Conservation (phyloP, 305 asterid genomes). For the Plantago coronopus region DNA sequence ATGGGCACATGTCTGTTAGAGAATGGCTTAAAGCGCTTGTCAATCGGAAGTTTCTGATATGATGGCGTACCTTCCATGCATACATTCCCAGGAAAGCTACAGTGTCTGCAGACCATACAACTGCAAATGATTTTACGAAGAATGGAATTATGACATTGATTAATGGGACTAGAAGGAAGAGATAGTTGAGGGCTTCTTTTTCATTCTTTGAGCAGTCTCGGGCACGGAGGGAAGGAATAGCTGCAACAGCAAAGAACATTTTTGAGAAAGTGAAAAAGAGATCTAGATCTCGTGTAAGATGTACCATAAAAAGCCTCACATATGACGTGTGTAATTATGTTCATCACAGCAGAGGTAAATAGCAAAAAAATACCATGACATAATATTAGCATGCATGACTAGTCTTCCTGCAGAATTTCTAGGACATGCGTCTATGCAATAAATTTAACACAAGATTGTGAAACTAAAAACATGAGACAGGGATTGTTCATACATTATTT, state of each 20-base stretch:
- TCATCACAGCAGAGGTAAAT: too few relatives aligned
- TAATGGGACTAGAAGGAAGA: slow-evolving; percentile 72
- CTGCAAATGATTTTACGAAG: slow-evolving; percentile 87
- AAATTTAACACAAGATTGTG: too few relatives aligned
- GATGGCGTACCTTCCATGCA: slow-evolving; percentile 79
- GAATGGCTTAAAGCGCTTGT: not conserved
- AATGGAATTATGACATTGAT: slow-evolving; percentile 74
- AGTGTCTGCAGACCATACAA: slow-evolving; percentile 87
- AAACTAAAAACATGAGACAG: too few relatives aligned
- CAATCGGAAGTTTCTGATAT: not conserved
- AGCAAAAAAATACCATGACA: too few relatives aligned
- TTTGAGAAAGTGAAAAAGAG: slow-evolving; percentile 7
- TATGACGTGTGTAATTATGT: too few relatives aligned
- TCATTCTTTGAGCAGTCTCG: slow-evolving; percentile 96
- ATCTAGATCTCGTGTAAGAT: not conserved
- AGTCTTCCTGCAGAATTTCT: too few relatives aligned
- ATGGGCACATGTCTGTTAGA: not conserved
- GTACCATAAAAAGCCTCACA: not conserved
- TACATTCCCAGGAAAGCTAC: slow-evolving; percentile 80
- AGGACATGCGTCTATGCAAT: too few relatives aligned
- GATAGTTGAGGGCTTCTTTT: slow-evolving; percentile 94
- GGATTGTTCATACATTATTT: too few relatives aligned
- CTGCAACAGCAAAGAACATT: slow-evolving; percentile 36
- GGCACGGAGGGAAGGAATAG: slow-evolving; percentile 94
- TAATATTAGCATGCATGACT: too few relatives aligned